Base-by-base conservation (phyloP, 75 land plant species). In the Cunninghamia lanceolata region DNA sequence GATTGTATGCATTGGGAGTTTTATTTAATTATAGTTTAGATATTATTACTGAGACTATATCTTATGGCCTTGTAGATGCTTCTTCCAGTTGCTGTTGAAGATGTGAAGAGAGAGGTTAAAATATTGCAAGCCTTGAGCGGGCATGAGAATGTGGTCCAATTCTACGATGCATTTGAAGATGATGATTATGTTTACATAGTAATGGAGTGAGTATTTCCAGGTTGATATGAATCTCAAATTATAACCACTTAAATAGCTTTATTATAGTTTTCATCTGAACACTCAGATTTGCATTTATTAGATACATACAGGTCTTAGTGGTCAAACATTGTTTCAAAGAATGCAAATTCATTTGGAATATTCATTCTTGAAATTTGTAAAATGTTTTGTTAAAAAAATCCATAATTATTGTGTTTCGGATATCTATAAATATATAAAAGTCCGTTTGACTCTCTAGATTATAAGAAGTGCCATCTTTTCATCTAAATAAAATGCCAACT, bases 121-220 rank as follows among this genome's bases (percentile, higher is more conserved):
- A 91, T 91, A 46, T 84, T 91, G 84, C 66, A 79, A n/a, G 91
- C 91, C 59, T 47, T 91, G 78, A 90, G 91, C 30, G 92, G 92
- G 53, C 92, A 91, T 84, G 92, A 89, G 86, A 91, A 91, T 85
- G 92, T 90, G 45, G 92, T 91, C 28, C 88, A 89, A 71, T 87
- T 91, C 52, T 71, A 87, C 78, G 88, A 92, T 17, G 91, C 92
- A 54, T 91, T 89, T 74, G 92, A 91, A 73, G 92, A 91, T 74
- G 91, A 89, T 82, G 91, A 91, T n/a, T 82, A 83, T 73, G 92
- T 91, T 52, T 91, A 91, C 84, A 90, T 91, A 32, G 91, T 87
- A 40, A 91, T 91, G 92, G 92, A 91, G 92, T 90, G 89, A 88
- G 91, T 17, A 52, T 71, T 45, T 68, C 34, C 52, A 66, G 39